Conservation (phyloP, 2,329 filamentous ascomycete genomes). For the Dactylellina haptotyla region DNA sequence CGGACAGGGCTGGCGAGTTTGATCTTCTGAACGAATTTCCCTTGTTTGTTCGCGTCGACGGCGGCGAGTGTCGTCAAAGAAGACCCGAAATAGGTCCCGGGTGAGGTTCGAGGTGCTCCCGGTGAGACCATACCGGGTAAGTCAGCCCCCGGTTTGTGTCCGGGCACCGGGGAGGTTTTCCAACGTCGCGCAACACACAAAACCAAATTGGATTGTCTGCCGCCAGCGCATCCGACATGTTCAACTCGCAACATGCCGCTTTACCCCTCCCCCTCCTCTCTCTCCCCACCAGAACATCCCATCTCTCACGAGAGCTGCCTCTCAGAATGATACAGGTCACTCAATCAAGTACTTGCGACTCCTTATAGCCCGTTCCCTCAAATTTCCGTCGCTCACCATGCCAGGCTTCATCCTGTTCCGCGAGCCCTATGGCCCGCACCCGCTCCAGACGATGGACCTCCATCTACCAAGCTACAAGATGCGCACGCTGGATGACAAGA, state of each 20-base stretch:
- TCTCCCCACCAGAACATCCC: slow-evolving; percentile 7
- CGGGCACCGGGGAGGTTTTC: neutral
- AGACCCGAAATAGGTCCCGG: too few relatives aligned
- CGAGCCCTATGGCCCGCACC: slow-evolving; percentile 52
- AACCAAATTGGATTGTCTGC: neutral
- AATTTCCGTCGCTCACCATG: slow-evolving; percentile 34
- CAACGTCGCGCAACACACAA: slow-evolving; percentile 34
- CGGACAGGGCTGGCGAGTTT: too few relatives aligned
- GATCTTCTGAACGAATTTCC: too few relatives aligned
- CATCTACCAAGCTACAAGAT: slow-evolving; percentile 52
- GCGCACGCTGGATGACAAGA: slow-evolving; percentile 48
- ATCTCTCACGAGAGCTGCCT: neutral
- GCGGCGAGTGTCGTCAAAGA: slow-evolving; percentile 8
- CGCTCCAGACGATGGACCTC: slow-evolving; percentile 52
- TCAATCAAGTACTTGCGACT: slow-evolving; percentile 49
- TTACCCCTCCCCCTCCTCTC: slow-evolving; percentile 41
- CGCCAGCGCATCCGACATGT: slow-evolving; percentile 31
- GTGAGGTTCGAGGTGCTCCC: too few relatives aligned
- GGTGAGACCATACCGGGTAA: neutral
- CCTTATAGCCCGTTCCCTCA: slow-evolving; percentile 16
- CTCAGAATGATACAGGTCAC: slow-evolving; percentile 47
- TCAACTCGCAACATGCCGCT: too few relatives aligned
- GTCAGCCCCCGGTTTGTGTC: neutral
- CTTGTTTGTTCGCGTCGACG: neutral
- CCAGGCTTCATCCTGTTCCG: slow-evolving; percentile 54